Percentiles rank a stretch among this genome's conserved stretches.
Evolutionary conservation across 768 basidiomycete genomes (phyloP).

Genomic region (Stropharia rugosoannulata): DNA sequence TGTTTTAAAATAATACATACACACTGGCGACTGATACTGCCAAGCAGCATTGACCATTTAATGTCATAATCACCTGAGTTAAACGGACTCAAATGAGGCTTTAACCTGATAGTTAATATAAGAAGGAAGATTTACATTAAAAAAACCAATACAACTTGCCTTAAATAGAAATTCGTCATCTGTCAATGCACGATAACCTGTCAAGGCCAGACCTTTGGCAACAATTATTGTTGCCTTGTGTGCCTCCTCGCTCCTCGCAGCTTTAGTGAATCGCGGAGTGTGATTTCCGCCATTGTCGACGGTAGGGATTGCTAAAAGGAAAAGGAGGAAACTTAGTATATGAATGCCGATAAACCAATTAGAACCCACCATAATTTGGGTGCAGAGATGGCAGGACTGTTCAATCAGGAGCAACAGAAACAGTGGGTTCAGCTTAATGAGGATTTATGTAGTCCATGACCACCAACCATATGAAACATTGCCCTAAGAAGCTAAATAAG

Average conservation of each 20-base stretch:
- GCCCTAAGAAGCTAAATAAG: constrained; percentile 42
- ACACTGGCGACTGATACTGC: no score
- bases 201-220: constrained; percentile 61
- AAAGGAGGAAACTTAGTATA: constrained; percentile 11
- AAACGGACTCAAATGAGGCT: constrained; percentile 17
- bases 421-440: constrained; percentile 11
- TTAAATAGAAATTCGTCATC: constrained; percentile 56
- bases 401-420: background rate
- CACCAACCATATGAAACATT: constrained; percentile 66
- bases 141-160: constrained; percentile 32
- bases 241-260: constrained; percentile 60
- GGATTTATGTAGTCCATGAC: background rate
- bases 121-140: background rate
- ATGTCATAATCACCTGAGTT: no score
- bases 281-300: constrained; percentile 73
- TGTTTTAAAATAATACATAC: no score
- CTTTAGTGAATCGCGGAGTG: constrained; percentile 61
- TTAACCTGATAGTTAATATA: constrained; percentile 14
- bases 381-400: constrained; percentile 63
- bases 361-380: constrained; percentile 50
- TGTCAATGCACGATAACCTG: constrained; percentile 56
- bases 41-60: no score
- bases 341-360: constrained; percentile 20
- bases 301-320: constrained; percentile 64
- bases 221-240: constrained; percentile 58